Base-by-base conservation (phyloP, 2,329 filamentous ascomycete species). In the Cladosporium sp. region DNA sequence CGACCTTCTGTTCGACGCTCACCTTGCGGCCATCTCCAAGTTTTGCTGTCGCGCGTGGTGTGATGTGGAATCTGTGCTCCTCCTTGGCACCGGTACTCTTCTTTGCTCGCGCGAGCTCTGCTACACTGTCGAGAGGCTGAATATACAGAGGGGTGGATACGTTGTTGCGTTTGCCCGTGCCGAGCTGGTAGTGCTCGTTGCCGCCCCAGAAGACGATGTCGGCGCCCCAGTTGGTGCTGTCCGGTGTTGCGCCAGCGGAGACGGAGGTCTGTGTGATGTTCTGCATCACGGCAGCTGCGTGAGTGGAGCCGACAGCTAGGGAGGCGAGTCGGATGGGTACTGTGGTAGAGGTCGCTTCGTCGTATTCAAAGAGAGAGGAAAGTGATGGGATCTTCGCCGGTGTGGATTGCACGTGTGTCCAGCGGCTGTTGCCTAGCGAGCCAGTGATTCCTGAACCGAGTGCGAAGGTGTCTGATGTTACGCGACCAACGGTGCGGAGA, bases 161-260 rank as follows among this genome's bases (percentile, higher is more conserved):
- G 74, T 98, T 98, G 74, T 87, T 95, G 68, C 94, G 83, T 82
- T 91, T 96, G 32, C 95, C 93, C 0, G 91, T 97, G 14, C 95
- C 95, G 30, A 99, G 86, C 79, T 99, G 95, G 78, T 91, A 97
- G 76, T 90, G 87, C 80, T 98, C 93, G 74, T 98, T 99, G 63
- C 92, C 92, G 68, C 95, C 95, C 92, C 93, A 99, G 83, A 92
- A 96, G 1, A 98, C 78, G 34, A 93, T 89, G 76, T 98, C 95
- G 4, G 90, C 88, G 59, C 95, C 95, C 87, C 89, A 97, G 76
- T 95, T 93, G 1, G 89, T 92, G 73, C 93, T 90, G 70, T 91
- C 90, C 10, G 57, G 38, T 28, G 57, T 59, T 1, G 85, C 84
- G 18, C 77, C 72, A 1, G 88, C 84, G 18, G 83, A 80, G 36